Conservation (phyloP, 1,139 yeast genomes). For the Yamadazyma atlantica region DNA sequence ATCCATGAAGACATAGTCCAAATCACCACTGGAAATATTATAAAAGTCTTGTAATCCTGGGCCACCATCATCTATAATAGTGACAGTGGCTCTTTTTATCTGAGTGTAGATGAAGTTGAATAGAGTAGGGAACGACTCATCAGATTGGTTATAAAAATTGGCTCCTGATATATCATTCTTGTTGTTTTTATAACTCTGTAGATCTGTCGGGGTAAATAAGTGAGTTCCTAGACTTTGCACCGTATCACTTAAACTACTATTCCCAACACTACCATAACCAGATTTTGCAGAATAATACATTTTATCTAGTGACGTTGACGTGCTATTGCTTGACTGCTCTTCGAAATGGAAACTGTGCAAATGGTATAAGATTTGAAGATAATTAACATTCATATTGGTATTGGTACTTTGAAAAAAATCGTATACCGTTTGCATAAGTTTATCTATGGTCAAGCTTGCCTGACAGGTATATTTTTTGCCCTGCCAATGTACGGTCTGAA, state of each 20-base stretch:
- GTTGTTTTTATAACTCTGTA: constrained; percentile 10
- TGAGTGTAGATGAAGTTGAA: constrained; percentile 41
- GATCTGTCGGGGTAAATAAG: constrained; percentile 29
- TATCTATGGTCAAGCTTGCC: constrained; percentile 40
- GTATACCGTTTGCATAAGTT: constrained; percentile 36
- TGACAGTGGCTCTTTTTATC: constrained; percentile 41
- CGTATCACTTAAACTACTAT: constrained; percentile 27
- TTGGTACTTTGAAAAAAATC: constrained; percentile 48
- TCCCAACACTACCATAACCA: constrained; percentile 21
- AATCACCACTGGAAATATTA: constrained; percentile 14
- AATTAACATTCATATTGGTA: constrained; percentile 53
- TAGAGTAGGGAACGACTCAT: constrained; percentile 37
- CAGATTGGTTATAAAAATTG: constrained; percentile 23
- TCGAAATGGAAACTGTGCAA: constrained; percentile 31
- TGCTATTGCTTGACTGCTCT: constrained; percentile 7
- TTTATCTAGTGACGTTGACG: constrained; percentile 5
- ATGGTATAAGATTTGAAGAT: constrained; percentile 50
- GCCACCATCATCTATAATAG: constrained; percentile 30
- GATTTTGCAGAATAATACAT: constrained; percentile 6
- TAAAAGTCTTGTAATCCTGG: constrained; percentile 6
- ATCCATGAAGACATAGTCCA: too few species aligned
- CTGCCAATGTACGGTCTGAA: constrained; percentile 28
- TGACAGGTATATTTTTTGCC: constrained; percentile 36
- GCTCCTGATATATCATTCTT: constrained; percentile 1
- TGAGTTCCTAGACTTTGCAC: constrained; percentile 19